Conservation (phyloP, 768 basidiomycete species). For the Russula sp. region DNA sequence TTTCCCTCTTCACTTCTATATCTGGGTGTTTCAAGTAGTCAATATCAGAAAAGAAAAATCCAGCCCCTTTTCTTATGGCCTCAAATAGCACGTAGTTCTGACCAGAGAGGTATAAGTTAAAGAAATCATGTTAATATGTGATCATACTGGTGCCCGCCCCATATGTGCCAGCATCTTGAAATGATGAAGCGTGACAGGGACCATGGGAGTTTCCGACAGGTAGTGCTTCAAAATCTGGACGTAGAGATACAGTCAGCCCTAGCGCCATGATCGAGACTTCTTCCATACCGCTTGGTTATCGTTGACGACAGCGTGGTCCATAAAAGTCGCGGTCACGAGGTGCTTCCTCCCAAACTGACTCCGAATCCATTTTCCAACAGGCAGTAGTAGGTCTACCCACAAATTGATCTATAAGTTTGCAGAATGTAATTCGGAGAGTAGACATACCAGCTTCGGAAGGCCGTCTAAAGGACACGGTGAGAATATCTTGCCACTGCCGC, state of each 20-base stretch:
- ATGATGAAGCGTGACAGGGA: slow-evolving; percentile 73
- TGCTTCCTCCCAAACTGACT: slow-evolving; percentile 54
- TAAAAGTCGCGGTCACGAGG: slow-evolving; percentile 59
- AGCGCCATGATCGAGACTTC: background rate
- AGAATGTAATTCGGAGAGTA: background rate
- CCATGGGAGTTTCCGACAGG: slow-evolving; percentile 39
- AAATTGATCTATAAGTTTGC: slow-evolving; percentile 16
- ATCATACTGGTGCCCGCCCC: slow-evolving; percentile 56
- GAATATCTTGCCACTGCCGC: slow-evolving; percentile 24
- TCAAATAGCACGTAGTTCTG: slow-evolving; percentile 56
- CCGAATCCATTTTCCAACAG: slow-evolving; percentile 61
- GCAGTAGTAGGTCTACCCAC: slow-evolving; percentile 48
- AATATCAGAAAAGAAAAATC: slow-evolving; percentile 67
- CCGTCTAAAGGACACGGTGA: slow-evolving; percentile 41
- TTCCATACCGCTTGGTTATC: slow-evolving; percentile 45
- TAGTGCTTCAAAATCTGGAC: slow-evolving; percentile 35
- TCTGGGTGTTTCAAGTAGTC: slow-evolving; percentile 50
- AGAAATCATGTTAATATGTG: background rate
- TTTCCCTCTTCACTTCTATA: slow-evolving; percentile 29
- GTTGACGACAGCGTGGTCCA: slow-evolving; percentile 73
- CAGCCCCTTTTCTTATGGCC: slow-evolving; percentile 61
- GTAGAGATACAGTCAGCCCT: slow-evolving; percentile 49
- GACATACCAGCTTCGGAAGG: slow-evolving; percentile 58
- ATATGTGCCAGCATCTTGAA: slow-evolving; percentile 71
- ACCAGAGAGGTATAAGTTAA: slow-evolving; percentile 8